These are phyloP conservation scores for Dactylellina cionopaga DNA, from an alignment of 2,329 filamentous ascomycete species.

Conservation along the genomic window DNA sequence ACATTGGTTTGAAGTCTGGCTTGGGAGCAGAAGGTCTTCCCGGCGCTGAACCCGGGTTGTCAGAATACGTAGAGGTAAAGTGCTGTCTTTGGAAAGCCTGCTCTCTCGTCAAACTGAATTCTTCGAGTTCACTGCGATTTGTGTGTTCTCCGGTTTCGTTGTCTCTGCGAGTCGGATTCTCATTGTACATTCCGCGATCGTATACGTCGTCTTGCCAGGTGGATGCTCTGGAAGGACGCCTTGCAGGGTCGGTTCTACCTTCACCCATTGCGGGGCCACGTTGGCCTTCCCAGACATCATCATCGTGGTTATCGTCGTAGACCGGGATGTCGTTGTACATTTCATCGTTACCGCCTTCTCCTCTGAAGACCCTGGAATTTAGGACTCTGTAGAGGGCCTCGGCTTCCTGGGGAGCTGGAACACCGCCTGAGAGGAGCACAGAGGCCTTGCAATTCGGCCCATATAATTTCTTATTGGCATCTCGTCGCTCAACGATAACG, in stretches of 20 bases:
- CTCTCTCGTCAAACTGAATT: conserved; percentile 52
- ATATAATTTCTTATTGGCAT: conserved; percentile 97
- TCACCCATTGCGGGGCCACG: conserved; percentile 75
- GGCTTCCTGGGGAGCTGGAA: conserved; percentile 81
- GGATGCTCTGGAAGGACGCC: conserved; percentile 69
- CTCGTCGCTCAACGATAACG: conserved; percentile 90
- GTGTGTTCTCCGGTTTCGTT: conserved; percentile 59
- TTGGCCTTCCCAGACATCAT: conserved; percentile 83
- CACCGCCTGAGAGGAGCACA: conserved; percentile 80
- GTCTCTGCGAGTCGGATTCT: conserved; percentile 49
- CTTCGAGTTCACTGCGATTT: conserved; percentile 64
- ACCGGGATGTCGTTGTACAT: conserved; percentile 96
- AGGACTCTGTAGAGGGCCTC: conserved; percentile 80
- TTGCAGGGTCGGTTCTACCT: conserved; percentile 16
- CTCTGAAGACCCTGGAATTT: conserved; percentile 84
- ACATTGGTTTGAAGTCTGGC: conserved; percentile 74
- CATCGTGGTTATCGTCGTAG: conserved; percentile 84
- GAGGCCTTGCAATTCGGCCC: conserved; percentile 74
- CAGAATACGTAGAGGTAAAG: conserved; percentile 56
- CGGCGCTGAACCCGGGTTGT: conserved; percentile 67
- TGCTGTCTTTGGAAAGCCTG: conserved; percentile 55
- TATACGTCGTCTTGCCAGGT: conserved; percentile 83
- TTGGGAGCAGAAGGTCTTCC: conserved; percentile 87
- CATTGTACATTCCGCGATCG: conserved; percentile 65
- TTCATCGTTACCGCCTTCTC: conserved; percentile 67